Base-by-base conservation (phyloP, 495 filamentous ascomycete species). In the Bathelium albidoporum region DNA sequence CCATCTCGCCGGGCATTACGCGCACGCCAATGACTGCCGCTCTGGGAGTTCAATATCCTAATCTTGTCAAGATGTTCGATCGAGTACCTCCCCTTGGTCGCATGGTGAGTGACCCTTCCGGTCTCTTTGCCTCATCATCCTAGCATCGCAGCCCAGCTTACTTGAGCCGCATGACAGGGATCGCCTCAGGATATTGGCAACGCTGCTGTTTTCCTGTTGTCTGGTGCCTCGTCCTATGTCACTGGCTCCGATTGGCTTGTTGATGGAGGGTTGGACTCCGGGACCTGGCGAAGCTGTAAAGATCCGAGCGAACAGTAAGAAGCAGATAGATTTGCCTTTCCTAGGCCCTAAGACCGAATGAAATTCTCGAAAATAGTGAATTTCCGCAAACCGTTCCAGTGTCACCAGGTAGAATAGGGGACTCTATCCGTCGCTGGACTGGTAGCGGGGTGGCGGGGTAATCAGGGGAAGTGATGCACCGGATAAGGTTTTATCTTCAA, bases 1-100 rank as follows among this genome's bases (percentile, higher is more conserved):
- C 53, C 58, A 60, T 70, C 16, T 36, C 26, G 10, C 66, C 66
- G 2, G 66, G 66, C 0, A 59, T 65, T 10, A 65, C 60, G n/a
- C 20, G 32, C 0, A 1, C 34, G 20, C 63, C 63, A 29, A 65
- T 65, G 63, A 65, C 63, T 9, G 29, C 45, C 2, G 28, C 39
- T 16, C 26, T 65, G 20, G 53, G 31, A 28, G 44, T 59, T 20
- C 29, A 53, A 16, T 52, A 52, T 36, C 63, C 63, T 7, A 39
- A 61, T 7, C 59, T 62, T 10, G 20, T 29, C 1, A 28, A 65
- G 36, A 62, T 65, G 59, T 65, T 65, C 32, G 43, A 65, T 39
- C 44, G 49, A 24, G 63, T 49, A 41, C 36, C 63, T 11, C 59
- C 59, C 3, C 28, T 62, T 22, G 29, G 43, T 29, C 18, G 63